These are phyloP conservation scores for Calamus simplicifolius DNA, from an alignment of 176 grass and related monocot species.

Conservation along the genomic window DNA sequence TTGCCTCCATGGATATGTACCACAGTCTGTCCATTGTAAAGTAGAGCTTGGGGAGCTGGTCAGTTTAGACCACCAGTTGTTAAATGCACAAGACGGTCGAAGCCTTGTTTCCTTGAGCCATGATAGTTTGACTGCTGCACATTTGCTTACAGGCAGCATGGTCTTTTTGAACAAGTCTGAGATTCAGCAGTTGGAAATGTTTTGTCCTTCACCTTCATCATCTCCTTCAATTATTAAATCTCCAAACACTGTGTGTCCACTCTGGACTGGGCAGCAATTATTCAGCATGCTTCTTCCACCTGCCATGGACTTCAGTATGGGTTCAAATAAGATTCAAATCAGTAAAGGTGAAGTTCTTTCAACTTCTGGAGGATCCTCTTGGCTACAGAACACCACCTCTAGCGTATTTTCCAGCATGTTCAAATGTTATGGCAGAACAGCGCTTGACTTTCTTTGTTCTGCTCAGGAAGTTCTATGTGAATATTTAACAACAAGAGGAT, in stretches of 20 bases:
- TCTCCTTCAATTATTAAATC: constrained; percentile 37
- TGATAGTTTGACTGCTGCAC: constrained; percentile 63
- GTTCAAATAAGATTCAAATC: constrained; percentile 33
- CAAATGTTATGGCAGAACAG: constrained; percentile 42
- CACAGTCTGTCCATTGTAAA: constrained; percentile 62
- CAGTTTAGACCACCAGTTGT: constrained; percentile 49
- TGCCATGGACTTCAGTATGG: constrained; percentile 37
- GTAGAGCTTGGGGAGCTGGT: constrained; percentile 63
- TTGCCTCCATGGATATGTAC: constrained; percentile 91
- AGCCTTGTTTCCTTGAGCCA: constrained; percentile 76
- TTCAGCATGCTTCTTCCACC: constrained; percentile 68
- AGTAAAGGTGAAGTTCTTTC: constrained; percentile 39
- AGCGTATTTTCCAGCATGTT: constrained; percentile 63
- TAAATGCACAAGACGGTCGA: constrained; percentile 77
- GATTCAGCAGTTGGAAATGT: constrained; percentile 72
- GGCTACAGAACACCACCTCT: constrained; percentile 45
- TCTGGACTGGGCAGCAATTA: constrained; percentile 77
- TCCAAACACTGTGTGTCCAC: constrained; percentile 22
- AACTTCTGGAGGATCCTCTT: constrained; percentile 39
- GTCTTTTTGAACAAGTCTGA: constrained; percentile 50
- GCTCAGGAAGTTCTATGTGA: constrained; percentile 74
- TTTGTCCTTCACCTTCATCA: constrained; percentile 31
- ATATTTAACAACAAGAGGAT: constrained; percentile 59
- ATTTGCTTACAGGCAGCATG: constrained; percentile 44
- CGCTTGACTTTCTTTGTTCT: constrained; percentile 53